Evolutionary conservation across 495 filamentous ascomycete species (phyloP), one percentile per base, ranked within the genome.

Genomic region (Darksidea phi): DNA sequence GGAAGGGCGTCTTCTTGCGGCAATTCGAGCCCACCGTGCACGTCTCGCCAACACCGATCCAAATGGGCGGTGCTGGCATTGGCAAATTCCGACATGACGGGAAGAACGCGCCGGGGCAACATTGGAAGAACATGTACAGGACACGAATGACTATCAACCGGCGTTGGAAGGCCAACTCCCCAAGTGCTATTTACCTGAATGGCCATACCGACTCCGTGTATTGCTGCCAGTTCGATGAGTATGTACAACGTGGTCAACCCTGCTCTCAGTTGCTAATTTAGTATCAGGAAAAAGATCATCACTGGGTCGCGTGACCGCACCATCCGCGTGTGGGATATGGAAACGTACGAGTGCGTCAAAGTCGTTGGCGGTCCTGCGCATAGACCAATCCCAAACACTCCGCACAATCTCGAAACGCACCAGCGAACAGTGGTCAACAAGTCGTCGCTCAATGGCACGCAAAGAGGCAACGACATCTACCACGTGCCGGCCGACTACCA

Each of bases 221-320:
- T 74, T 97, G 94, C 72, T 84, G 93, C 38, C 94, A 97, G 71
- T 98, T 97, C 75, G 94, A 98, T 72, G 92, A 97, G 88, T 67
- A 48, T n/a, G n/a, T n/a, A n/a, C n/a, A n/a, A n/a, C n/a, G 26
- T 57, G 90, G 57, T 20, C 20, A 26, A 18, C 36, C 32, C 12
- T 18, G 28, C 25, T 13, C 43, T 4, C 28, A 32, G 10, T 32
- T 32, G 57, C 48, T 51, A 34, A 52, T 26, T 24, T 28, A 17
- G 24, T 57, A 67, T 15, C 28, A 94, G 89, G 72, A 75, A 87
- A 67, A 98, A 97, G 71, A 94, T 97, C 64, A 91, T 98, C 56
- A 97, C 95, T 13, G 94, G 94, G 55, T 97, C 94, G 13, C 86
- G 95, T 58, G 94, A 98, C 72, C 88, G 86, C 67, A 97, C 94